A percentile compares a stretch with the other conserved stretches of the same genome.
These are phyloP conservation scores for Aureobasidium mangrovei DNA, from an alignment of 2,329 filamentous ascomycete genomes.

Conservation along the genomic window DNA sequence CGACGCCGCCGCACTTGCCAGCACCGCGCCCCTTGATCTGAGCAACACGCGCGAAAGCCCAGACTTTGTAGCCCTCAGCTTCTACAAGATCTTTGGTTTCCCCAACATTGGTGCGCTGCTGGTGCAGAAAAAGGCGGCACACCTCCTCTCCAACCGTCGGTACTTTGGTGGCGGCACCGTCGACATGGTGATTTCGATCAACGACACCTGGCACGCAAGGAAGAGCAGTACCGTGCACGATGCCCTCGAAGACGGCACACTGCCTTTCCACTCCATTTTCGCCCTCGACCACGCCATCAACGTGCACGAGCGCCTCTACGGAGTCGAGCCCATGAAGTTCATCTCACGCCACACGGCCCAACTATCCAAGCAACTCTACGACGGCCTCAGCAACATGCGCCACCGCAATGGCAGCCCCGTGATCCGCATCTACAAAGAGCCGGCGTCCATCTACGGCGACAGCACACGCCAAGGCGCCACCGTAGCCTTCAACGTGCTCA, in stretches of 20 bases:
- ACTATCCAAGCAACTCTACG: slow-evolving; percentile 51
- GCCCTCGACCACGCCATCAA: slow-evolving; percentile 68
- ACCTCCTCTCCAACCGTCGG: slow-evolving; percentile 52
- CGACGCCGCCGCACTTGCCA: slow-evolving; percentile 73
- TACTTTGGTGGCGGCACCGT: slow-evolving; percentile 96
- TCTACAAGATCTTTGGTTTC: slow-evolving; percentile 98
- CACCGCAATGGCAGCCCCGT: slow-evolving; percentile 62
- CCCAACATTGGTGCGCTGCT: slow-evolving; percentile 82
- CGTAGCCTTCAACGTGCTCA: slow-evolving; percentile 73
- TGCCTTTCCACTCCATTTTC: slow-evolving; percentile 84
- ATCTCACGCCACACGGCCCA: slow-evolving; percentile 64
- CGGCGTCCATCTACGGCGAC: slow-evolving; percentile 34
- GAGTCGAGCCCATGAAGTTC: slow-evolving; percentile 49
- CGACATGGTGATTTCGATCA: slow-evolving; percentile 72
- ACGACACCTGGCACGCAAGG: slow-evolving; percentile 71
- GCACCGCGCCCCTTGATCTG: slow-evolving; percentile 69
- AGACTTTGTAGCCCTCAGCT: slow-evolving; percentile 79
- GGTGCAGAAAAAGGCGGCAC: slow-evolving; percentile 61
- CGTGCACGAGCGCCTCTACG: slow-evolving; percentile 60
- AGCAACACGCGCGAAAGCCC: slow-evolving; percentile 53
- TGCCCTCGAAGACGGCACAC: slow-evolving; percentile 78
- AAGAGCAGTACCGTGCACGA: slow-evolving; percentile 69
- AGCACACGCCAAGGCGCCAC: slow-evolving; percentile 57
- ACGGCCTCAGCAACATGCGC: slow-evolving; percentile 48
- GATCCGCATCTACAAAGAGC: slow-evolving; percentile 55